Conservation (phyloP, 495 filamentous ascomycete genomes). For the Aspergillus nanangensis region DNA sequence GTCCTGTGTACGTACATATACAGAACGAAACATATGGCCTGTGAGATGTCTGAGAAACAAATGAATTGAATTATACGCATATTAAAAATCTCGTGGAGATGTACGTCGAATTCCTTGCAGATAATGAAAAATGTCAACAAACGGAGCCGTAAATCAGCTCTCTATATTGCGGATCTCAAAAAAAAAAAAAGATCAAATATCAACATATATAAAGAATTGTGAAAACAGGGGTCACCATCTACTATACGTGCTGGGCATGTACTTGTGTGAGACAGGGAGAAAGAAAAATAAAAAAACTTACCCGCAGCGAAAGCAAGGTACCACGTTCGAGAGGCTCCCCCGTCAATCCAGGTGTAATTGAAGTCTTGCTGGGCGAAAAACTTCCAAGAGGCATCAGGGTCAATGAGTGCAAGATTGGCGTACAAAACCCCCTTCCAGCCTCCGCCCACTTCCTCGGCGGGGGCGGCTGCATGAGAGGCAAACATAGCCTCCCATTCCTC, state of each 20-base stretch:
- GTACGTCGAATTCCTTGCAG: too few species aligned
- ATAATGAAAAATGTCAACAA: too few species aligned
- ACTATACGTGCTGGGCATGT: background rate
- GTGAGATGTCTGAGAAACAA: too few species aligned
- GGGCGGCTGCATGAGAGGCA: constrained; percentile 30
- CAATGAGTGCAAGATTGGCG: constrained; percentile 73
- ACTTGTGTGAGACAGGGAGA: too few species aligned
- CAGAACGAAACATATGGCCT: too few species aligned
- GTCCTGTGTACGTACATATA: too few species aligned
- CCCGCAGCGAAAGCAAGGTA: constrained; percentile 79
- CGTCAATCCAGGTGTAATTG: constrained; percentile 71
- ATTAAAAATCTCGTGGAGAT: too few species aligned
- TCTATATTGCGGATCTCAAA: too few species aligned
- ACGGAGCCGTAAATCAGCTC: too few species aligned
- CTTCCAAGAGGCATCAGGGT: constrained; percentile 63
- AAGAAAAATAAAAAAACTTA: constrained; percentile 19
- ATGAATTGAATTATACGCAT: too few species aligned
- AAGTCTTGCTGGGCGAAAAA: constrained; percentile 71
- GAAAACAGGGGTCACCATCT: background rate
- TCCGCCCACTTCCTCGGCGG: constrained; percentile 55
- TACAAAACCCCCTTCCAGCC: constrained; percentile 87
- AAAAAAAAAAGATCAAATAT: too few species aligned
- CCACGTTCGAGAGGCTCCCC: constrained; percentile 83
- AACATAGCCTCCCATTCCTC: constrained; percentile 89
- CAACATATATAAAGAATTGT: background rate